Conservation (phyloP, 176 grass and related monocot species). For the Bromus sterilis region DNA sequence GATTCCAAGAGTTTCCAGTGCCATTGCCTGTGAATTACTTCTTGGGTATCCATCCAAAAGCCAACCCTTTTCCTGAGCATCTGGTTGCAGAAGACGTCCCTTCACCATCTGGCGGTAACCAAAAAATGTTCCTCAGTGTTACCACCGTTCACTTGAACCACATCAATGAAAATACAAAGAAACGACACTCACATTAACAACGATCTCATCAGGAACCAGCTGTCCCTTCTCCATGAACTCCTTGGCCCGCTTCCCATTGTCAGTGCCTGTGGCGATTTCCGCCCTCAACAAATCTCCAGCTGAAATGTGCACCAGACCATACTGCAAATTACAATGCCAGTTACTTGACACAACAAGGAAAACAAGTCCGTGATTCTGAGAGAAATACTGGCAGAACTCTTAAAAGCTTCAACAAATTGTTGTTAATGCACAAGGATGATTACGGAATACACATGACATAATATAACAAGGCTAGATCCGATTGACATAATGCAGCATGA, state of each 20-base stretch:
- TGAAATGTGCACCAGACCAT: constrained; percentile 82
- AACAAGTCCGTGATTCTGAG: neutral
- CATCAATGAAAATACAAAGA: neutral
- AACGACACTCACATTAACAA: constrained; percentile 55
- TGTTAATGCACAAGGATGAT: neutral
- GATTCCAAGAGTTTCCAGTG: constrained; percentile 75
- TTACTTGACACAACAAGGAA: neutral
- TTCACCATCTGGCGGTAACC: constrained; percentile 68
- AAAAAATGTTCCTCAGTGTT: neutral
- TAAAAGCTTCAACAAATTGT: no score
- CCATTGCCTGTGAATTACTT: constrained; percentile 87
- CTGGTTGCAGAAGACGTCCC: constrained; percentile 65
- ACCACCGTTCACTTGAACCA: neutral
- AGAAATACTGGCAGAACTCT: neutral
- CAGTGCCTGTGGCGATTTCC: constrained; percentile 67
- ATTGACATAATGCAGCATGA: neutral
- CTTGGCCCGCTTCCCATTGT: constrained; percentile 82
- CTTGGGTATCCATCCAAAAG: constrained; percentile 93
- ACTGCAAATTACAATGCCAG: constrained; percentile 40
- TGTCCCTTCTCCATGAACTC: constrained; percentile 92
- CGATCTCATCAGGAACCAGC: constrained; percentile 88
- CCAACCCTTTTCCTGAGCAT: constrained; percentile 91
- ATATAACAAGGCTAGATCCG: neutral
- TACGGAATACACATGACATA: neutral
- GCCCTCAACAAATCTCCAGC: constrained; percentile 92